Conservation (phyloP, 768 basidiomycete species). For the Auriscalpium microsporum region DNA sequence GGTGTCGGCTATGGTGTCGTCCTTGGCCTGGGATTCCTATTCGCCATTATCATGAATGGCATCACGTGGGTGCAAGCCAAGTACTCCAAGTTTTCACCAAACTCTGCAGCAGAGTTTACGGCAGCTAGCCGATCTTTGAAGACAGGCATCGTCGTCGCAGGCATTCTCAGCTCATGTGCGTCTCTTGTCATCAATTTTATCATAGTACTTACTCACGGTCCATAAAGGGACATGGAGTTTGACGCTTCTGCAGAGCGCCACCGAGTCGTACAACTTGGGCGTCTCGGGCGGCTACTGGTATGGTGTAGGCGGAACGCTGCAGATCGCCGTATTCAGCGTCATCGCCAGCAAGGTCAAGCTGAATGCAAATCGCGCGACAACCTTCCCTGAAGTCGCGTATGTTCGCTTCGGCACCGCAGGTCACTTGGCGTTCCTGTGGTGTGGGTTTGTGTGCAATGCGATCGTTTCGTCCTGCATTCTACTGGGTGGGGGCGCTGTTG, state of each 20-base stretch:
- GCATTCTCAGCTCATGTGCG: slow-evolving; percentile 2
- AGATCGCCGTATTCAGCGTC: slow-evolving; percentile 20
- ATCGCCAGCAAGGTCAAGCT: slow-evolving; percentile 24
- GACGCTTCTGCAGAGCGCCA: slow-evolving; percentile 22
- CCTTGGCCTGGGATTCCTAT: slow-evolving; percentile 23
- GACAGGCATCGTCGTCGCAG: slow-evolving; percentile 11
- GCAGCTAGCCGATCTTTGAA: slow-evolving; percentile 18
- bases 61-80: slow-evolving; percentile 20
- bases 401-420: slow-evolving; percentile 22
- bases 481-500: slow-evolving; percentile 30
- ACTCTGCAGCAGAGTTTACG: slow-evolving; percentile 23
- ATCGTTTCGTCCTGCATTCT: slow-evolving; percentile 30
- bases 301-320: slow-evolving; percentile 22
- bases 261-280: slow-evolving; percentile 22
- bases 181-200: not conserved
- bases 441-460: slow-evolving; percentile 17
- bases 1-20: slow-evolving; percentile 24
- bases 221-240: slow-evolving; percentile 26
- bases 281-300: slow-evolving; percentile 21
- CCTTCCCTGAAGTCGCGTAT: slow-evolving; percentile 29
- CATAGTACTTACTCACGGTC: not conserved
- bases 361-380: slow-evolving; percentile 28
- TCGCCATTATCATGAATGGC: slow-evolving; percentile 22
- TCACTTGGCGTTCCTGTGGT: slow-evolving; percentile 21
- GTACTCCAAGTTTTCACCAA: slow-evolving; percentile 21